Evolutionary conservation across 2,329 filamentous ascomycete genomes (phyloP).

Genomic region (Arthrinium phaeospermum): DNA sequence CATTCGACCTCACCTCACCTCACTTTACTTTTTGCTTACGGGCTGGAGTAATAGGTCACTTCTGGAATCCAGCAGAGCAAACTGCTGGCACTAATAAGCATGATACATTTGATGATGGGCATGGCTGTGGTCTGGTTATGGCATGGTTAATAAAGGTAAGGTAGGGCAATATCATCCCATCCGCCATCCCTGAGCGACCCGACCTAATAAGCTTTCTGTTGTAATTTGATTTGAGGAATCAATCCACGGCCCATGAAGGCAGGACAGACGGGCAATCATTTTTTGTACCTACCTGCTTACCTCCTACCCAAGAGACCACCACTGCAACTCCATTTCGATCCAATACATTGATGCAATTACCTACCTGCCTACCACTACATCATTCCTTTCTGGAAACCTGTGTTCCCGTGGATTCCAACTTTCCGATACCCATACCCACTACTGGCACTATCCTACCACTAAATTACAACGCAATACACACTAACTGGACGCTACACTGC

Average conservation of each 20-base stretch:
- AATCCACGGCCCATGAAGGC: conserved; percentile 7
- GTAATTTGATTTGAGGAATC: conserved; percentile 17
- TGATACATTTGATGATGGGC: neutral
- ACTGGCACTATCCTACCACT: conserved; percentile 3
- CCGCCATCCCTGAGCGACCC: conserved; percentile 13
- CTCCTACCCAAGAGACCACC: neutral
- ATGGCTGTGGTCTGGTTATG: neutral
- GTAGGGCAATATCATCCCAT: conserved; percentile 13
- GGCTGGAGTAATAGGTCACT: neutral
- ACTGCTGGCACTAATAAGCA: neutral
- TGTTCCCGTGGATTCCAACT: conserved; percentile 19
- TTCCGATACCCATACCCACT: neutral
- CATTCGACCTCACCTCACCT: neutral
- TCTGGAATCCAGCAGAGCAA: neutral
- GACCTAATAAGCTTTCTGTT: conserved; percentile 14
- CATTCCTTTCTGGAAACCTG: neutral
- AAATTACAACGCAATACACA: conserved; percentile 1
- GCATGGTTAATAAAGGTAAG: conserved; percentile 13
- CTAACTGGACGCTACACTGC: conserved; percentile 10
- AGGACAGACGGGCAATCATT: neutral
- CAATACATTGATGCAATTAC: neutral
- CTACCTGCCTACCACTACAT: neutral
- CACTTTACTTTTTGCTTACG: neutral
- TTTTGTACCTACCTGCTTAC: neutral
- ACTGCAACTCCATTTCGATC: neutral